These are phyloP conservation scores for Coelastrella sp. DNA, from an alignment of 139 green algal genomes.

Conservation along the genomic window DNA sequence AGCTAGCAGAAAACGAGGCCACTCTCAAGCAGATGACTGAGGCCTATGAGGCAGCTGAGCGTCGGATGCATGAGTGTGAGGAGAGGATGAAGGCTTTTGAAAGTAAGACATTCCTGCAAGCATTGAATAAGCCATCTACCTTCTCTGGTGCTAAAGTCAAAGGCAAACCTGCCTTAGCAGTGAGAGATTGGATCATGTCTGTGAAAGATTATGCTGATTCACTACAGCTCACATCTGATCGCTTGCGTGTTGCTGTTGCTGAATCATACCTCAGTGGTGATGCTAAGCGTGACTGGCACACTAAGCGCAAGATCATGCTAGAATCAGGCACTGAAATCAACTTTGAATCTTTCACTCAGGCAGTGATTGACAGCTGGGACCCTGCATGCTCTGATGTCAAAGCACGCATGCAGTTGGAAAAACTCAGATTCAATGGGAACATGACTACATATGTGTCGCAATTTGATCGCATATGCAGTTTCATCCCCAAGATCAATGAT, in stretches of 20 bases:
- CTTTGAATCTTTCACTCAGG: background rate
- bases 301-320: background rate
- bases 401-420: background rate
- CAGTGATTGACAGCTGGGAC: background rate
- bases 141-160: background rate
- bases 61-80: too few species aligned
- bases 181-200: background rate
- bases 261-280: background rate
- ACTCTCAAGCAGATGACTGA: too few species aligned
- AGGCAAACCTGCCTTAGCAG: background rate
- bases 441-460: background rate
- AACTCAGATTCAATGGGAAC: background rate
- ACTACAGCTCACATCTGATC: background rate
- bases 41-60: too few species aligned
- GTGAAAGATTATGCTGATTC: background rate
- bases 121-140: background rate
- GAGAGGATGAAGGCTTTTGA: too few species aligned
- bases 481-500: background rate
- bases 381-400: background rate
- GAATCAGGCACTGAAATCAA: background rate
- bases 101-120: background rate
- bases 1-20: too few species aligned
- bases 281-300: slow-evolving; percentile 6
- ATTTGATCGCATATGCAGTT: background rate
- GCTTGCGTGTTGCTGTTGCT: background rate